Evolutionary conservation across 164 flowering plant genomes (phyloP), one percentile per base, ranked within the genome.

Genomic region (Macadamia tetraphylla): DNA sequence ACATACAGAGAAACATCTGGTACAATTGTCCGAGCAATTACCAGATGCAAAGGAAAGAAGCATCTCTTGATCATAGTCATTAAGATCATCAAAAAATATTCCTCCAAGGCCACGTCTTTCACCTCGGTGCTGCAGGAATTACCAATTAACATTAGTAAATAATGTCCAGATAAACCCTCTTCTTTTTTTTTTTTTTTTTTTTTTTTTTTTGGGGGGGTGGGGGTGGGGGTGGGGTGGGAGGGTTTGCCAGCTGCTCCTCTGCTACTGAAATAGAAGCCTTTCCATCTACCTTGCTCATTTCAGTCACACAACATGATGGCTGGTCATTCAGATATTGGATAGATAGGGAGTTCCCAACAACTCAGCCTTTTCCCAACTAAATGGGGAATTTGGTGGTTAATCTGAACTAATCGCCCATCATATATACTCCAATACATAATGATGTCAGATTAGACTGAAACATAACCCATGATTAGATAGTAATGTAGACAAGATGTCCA

Each of bases 31-130:
- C 63, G 6, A 78, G 67, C 55, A 68, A 70, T 73, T 84, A 92
- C 98, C 94, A 70, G 96, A 90, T 73, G 98, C 85, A 81, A 95
- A 95, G 12, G 88, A 77, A 66, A 95, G 94, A 74, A 95, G 96
- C 94, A 92, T 90, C 80, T 89, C 99, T 71, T 92, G 99, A 71
- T 92, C 98, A 81, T 88, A 87, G 73, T 89, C 87, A 79, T 87
- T 89, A 59, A 95, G 85, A 79, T 95, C 99, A 75, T 95, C 99
- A 78, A 95, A 95, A 77, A 95, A 92, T 72, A 95, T 90, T 70
- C 99, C 99, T 46, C 99, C 99, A 63, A 95, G 90, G 15, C 99
- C 98, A 67, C 98, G 85, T 69, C 97, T 84, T 79, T 95, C 99
- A 10, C 77, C 85, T 53, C 98, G 94, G 60, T 95, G 99, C 99